Conservation (phyloP, 2,329 filamentous ascomycete species). For the Penicillium digitatum region DNA sequence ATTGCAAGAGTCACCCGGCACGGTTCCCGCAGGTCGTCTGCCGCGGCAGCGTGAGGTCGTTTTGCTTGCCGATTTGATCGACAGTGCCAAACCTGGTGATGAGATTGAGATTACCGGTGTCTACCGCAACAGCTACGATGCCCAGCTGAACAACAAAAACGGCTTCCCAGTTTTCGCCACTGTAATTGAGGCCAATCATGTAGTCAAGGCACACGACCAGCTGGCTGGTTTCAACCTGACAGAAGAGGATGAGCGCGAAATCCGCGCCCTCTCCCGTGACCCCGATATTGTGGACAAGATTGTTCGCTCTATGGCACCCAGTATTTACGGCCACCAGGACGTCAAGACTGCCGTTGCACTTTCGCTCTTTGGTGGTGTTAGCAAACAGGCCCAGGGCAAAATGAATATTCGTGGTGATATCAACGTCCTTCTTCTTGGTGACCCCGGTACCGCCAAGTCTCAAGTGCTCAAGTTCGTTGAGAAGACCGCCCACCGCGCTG, state of each 20-base stretch:
- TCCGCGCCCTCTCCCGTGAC: conserved; percentile 81
- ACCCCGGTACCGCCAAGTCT: conserved; percentile 96
- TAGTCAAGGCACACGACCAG: conserved; percentile 95
- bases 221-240: conserved; percentile 93
- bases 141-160: conserved; percentile 96
- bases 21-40: conserved; percentile 89
- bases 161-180: conserved; percentile 98
- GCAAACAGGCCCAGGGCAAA: conserved; percentile 82
- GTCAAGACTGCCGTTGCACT: conserved; percentile 96
- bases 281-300: conserved; percentile 91
- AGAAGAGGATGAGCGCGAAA: conserved; percentile 88
- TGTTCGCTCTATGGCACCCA: conserved; percentile 87
- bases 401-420: conserved; percentile 95
- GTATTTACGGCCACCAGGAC: conserved; percentile 93
- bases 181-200: conserved; percentile 93
- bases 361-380: conserved; percentile 90
- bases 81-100: conserved; percentile 93
- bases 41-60: conserved; percentile 93
- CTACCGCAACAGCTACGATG: conserved; percentile 97
- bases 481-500: conserved; percentile 92
- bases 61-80: conserved; percentile 93
- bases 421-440: conserved; percentile 92
- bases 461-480: conserved; percentile 97
- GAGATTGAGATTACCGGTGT: conserved; percentile 96
- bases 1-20: conserved; percentile 93